These are phyloP conservation scores for Dentipellis sp. DNA, from an alignment of 768 basidiomycete species.

Conservation along the genomic window DNA sequence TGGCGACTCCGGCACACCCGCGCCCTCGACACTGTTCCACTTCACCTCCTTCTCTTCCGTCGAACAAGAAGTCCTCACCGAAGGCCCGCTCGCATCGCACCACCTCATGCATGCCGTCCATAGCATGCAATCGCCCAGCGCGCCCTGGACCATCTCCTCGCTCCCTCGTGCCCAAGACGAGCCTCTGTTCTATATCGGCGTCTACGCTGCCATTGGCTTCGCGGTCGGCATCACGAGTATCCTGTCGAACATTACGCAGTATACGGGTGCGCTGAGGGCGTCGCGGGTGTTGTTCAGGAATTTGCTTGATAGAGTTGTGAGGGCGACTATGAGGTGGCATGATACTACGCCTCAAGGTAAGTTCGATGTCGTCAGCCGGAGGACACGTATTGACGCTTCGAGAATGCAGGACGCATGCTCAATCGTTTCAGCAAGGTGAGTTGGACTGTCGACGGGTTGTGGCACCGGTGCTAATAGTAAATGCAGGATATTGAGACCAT, in stretches of 20 bases:
- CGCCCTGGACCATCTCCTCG: not conserved
- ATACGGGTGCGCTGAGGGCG: conserved; percentile 42
- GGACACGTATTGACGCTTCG: not conserved
- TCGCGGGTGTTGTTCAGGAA: conserved; percentile 32
- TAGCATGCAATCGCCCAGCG: conserved; percentile 3
- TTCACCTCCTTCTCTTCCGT: conserved; percentile 14
- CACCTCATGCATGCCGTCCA: conserved; percentile 14
- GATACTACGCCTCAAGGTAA: conserved; percentile 75
- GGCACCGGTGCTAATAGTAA: not conserved
- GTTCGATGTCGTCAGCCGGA: not conserved
- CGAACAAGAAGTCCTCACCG: conserved; percentile 19
- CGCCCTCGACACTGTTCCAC: conserved; percentile 9
- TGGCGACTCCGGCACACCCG: conserved; percentile 9
- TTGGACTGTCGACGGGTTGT: not conserved
- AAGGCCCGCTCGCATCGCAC: conserved; percentile 16
- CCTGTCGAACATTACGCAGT: conserved; percentile 41
- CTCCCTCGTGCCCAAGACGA: conserved; percentile 44
- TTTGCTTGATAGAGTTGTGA: conserved; percentile 60
- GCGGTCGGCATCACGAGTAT: conserved; percentile 37
- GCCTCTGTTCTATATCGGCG: conserved; percentile 62
- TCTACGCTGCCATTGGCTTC: conserved; percentile 57
- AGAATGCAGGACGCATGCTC: conserved; percentile 61
- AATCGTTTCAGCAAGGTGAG: conserved; percentile 72
- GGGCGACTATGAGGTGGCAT: conserved; percentile 79
- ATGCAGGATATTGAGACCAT: conserved; percentile 76